Base-by-base conservation (phyloP, 176 grass and related monocot genomes). In the maize (Zea mays) region DNA sequence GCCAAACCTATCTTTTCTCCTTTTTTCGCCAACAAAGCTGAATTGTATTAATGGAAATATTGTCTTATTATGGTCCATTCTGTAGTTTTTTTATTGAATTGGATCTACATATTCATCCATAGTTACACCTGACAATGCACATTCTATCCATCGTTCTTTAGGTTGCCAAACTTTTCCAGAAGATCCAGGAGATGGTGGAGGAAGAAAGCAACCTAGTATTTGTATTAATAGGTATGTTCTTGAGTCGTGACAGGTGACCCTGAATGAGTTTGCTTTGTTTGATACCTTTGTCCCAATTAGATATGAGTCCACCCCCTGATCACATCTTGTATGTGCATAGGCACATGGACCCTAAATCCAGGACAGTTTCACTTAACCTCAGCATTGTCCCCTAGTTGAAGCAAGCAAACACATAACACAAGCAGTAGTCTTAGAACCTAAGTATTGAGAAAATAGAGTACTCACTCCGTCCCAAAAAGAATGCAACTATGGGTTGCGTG, bases 181-280 rank as follows among this genome's bases (percentile, higher is more conserved):
- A 99, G 83, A 99, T 99, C 43, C 92, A 95, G 75, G 96, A 95
- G 86, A 99, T 99, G 96, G 92, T 99, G 71, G 96, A 99, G 87
- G 96, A 99, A 88, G 96, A 99, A 89, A 89, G 76, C 83, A 95
- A 87, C 48, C 81, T 99, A 34, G 92, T 99, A 69, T 95, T 99
- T 87, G 92, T 99, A 70, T 90, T 99, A 73, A 99, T 99, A 85
- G 96, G 96, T 99, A 83, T 83, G 77, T 59, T 74, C 38, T 82
- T 54, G 49, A 74, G n/a, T 27, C 42, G 2, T 52, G 65, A 36
- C 33, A 84, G 39, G 0, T 60, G 81, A 50, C 33, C 56, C 19
- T 67, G 52, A 33, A 59, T 6, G 5, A 40, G 15, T 21, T 15
- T 40, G 41, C 76, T 64, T 40, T 12, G 3, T 40, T 55, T 84